Evolutionary conservation across 2,329 filamentous ascomycete genomes (phyloP).

Genomic region (Microthyrium microscopicum): DNA sequence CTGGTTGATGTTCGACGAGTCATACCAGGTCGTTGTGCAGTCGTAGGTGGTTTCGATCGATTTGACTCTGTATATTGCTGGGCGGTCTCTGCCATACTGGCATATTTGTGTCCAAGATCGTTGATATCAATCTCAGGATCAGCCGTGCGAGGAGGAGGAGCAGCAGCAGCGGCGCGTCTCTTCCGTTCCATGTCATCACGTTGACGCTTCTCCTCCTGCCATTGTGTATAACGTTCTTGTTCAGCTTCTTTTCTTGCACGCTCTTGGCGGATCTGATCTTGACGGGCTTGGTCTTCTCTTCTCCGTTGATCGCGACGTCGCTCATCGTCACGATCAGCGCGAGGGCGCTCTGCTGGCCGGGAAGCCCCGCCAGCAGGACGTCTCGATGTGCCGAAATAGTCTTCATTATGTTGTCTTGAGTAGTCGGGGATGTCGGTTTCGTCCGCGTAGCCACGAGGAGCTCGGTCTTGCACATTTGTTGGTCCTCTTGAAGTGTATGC

Average conservation of each 20-base stretch:
- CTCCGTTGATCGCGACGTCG: not conserved
- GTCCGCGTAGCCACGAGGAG: not conserved
- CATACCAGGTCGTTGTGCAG: no score
- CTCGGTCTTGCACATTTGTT: not conserved
- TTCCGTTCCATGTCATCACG: not conserved
- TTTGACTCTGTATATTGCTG: no score
- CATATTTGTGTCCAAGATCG: no score
- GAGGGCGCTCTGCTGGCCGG: not conserved
- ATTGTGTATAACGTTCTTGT: not conserved
- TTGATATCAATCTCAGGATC: no score
- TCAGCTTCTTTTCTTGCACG: not conserved
- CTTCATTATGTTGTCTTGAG: not conserved
- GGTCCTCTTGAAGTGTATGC: no score
- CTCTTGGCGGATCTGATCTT: not conserved
- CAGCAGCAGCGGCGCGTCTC: no score
- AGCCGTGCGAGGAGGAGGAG: no score
- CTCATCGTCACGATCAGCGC: not conserved
- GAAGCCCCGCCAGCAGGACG: not conserved
- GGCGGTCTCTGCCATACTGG: no score
- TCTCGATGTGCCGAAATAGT: not conserved
- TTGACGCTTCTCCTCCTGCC: not conserved
- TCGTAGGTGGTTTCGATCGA: no score
- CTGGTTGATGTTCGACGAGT: not conserved
- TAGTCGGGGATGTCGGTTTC: not conserved
- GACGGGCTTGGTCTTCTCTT: not conserved